These are phyloP conservation scores for Crithidia mellificae DNA, from an alignment of 208 protist genomes.

Conservation along the genomic window DNA sequence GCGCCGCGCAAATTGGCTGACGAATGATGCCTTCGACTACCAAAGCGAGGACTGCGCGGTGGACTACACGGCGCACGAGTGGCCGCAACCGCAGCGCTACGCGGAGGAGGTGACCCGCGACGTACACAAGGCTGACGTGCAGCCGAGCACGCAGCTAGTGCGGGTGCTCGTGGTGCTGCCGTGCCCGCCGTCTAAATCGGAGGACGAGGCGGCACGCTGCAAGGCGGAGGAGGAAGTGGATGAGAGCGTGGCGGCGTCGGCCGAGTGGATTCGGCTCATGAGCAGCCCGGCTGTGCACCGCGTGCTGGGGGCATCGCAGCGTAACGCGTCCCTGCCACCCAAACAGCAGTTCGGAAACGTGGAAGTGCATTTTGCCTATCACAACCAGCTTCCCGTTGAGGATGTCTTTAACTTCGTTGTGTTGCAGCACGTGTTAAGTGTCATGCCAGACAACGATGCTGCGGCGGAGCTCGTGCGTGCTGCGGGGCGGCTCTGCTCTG, in stretches of 20 bases:
- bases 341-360: conserved; percentile 13
- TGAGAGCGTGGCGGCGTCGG: conserved; percentile 8
- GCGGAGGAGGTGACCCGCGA: conserved; percentile 28
- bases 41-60: conserved; percentile 74
- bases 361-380: conserved; percentile 22
- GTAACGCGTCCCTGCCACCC: conserved; percentile 18
- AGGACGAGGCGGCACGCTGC: background rate
- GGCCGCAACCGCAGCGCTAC: conserved; percentile 52
- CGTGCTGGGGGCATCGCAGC: conserved; percentile 16
- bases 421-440: conserved; percentile 68
- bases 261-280: conserved; percentile 39
- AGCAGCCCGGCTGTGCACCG: conserved; percentile 35
- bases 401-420: conserved; percentile 67
- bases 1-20: conserved; percentile 50
- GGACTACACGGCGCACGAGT: conserved; percentile 58
- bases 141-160: background rate
- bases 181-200: background rate
- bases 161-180: conserved; percentile 48
- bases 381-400: conserved; percentile 14
- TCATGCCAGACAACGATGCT: conserved; percentile 31
- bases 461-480: conserved; percentile 31
- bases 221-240: background rate
- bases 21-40: conserved; percentile 90
- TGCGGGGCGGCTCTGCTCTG: conserved; percentile 15
- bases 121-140: conserved; percentile 7